Conservation (phyloP, 192 early-diverging fungal species). For the Dimargaris cristalligena region DNA sequence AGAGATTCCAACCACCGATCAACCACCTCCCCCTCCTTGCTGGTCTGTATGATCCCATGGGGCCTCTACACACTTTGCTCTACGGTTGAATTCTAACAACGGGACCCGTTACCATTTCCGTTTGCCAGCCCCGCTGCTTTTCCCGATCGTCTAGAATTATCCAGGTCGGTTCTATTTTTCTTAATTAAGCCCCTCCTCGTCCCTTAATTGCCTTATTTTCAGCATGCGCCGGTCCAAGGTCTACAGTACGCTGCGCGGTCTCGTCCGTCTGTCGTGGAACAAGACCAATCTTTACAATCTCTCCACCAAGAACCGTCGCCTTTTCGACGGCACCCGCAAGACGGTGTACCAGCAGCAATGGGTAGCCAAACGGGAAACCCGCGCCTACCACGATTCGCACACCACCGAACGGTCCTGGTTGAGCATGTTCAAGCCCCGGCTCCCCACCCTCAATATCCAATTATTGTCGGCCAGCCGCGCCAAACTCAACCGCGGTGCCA, state of each 20-base stretch:
- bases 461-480: neutral
- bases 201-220: neutral
- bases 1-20: constrained; percentile 22
- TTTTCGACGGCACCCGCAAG: constrained; percentile 28
- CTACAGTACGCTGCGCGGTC: constrained; percentile 22
- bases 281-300: constrained; percentile 81
- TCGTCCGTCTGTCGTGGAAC: constrained; percentile 93
- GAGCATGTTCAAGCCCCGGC: constrained; percentile 46
- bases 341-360: constrained; percentile 89
- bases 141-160: neutral
- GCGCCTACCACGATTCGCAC: constrained; percentile 85
- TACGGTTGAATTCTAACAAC: neutral
- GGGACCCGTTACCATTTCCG: neutral
- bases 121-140: neutral
- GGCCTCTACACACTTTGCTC: neutral
- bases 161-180: neutral
- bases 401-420: constrained; percentile 75
- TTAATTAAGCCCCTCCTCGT: neutral
- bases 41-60: neutral
- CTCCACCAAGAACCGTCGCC: constrained; percentile 24
- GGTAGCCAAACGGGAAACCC: constrained; percentile 79
- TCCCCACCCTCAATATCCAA: constrained; percentile 48
- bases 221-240: constrained; percentile 1
- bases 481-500: neutral
- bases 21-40: neutral